Percentiles rank a stretch among this genome's conserved stretches.
Conservation (phyloP, 164 flowering plant genomes). For the Platanus orientalis region DNA sequence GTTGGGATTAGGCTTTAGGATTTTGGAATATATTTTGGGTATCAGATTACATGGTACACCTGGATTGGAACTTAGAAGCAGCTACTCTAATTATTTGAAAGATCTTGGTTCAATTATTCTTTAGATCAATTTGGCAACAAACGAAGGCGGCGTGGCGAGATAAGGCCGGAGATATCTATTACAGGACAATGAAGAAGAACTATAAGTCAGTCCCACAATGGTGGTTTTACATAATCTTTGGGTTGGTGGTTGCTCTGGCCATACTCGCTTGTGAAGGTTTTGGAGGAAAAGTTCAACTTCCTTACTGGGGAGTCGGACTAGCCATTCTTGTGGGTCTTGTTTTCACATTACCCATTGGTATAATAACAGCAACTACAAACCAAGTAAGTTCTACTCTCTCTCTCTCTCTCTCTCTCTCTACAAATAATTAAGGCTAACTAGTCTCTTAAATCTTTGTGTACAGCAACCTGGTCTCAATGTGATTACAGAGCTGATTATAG, state of each 20-base stretch:
- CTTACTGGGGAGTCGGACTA: slow-evolving; percentile 59
- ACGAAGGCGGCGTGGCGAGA: too few species aligned
- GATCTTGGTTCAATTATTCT: not conserved
- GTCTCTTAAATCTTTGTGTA: slow-evolving; percentile 3
- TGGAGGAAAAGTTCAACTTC: slow-evolving; percentile 45
- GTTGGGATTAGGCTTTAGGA: too few species aligned
- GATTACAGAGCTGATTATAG: slow-evolving; percentile 59
- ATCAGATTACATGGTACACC: too few species aligned
- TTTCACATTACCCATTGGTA: slow-evolving; percentile 54
- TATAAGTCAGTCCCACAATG: slow-evolving; percentile 53
- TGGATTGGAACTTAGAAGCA: too few species aligned
- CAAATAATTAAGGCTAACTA: too few species aligned
- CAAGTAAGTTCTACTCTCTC: slow-evolving; percentile 27
- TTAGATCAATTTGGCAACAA: too few species aligned
- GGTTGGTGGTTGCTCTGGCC: slow-evolving; percentile 21
- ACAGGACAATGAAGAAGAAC: slow-evolving; percentile 54
- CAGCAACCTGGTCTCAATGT: slow-evolving; percentile 56
- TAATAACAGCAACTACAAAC: slow-evolving; percentile 57
- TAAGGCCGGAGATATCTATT: slow-evolving; percentile 26
- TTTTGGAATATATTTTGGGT: too few species aligned
- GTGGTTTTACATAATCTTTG: slow-evolving; percentile 47
- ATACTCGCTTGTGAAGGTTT: slow-evolving; percentile 45
- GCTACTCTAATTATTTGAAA: too few species aligned
- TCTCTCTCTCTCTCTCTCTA: too few species aligned
- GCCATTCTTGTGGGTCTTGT: slow-evolving; percentile 34